These are phyloP conservation scores for Vitis cinerea DNA, from an alignment of 164 flowering plant genomes.

Conservation along the genomic window DNA sequence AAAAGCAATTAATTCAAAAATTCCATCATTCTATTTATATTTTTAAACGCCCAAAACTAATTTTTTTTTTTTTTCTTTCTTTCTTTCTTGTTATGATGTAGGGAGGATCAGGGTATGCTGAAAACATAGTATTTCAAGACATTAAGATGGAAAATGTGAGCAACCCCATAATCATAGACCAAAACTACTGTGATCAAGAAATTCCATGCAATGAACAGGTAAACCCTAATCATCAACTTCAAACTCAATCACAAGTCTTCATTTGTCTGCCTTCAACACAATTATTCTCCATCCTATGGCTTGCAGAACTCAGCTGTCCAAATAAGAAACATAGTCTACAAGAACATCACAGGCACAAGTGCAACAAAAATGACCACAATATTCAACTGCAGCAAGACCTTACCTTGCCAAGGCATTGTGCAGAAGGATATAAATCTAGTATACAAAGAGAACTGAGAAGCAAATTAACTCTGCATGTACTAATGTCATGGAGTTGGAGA, in stretches of 20 bases:
- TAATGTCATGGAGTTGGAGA: constrained; percentile 4
- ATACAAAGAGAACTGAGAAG: neutral
- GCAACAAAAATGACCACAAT: constrained; percentile 40
- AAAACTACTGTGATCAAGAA: constrained; percentile 53
- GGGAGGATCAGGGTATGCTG: constrained; percentile 60
- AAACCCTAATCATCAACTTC: neutral
- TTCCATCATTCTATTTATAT: no score
- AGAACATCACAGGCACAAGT: constrained; percentile 53
- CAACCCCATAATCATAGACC: constrained; percentile 74
- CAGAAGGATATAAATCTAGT: constrained; percentile 32
- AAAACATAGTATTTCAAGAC: constrained; percentile 32
- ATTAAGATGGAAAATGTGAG: constrained; percentile 43
- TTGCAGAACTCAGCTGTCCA: constrained; percentile 49
- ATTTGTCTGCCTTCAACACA: no score
- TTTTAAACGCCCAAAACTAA: no score
- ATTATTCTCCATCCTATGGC: no score
- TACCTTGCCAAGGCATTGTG: constrained; percentile 36
- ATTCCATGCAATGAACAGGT: constrained; percentile 42
- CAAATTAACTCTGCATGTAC: constrained; percentile 14
- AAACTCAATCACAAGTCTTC: no score
- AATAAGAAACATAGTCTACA: constrained; percentile 41
- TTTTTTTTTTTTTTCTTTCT: no score
- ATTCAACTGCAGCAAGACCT: constrained; percentile 45
- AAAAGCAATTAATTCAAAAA: no score
- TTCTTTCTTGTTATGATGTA: constrained; percentile 3